phyloP scores from a whole-genome alignment of 257 asterid species.

The Solanum bukasovii region DNA sequence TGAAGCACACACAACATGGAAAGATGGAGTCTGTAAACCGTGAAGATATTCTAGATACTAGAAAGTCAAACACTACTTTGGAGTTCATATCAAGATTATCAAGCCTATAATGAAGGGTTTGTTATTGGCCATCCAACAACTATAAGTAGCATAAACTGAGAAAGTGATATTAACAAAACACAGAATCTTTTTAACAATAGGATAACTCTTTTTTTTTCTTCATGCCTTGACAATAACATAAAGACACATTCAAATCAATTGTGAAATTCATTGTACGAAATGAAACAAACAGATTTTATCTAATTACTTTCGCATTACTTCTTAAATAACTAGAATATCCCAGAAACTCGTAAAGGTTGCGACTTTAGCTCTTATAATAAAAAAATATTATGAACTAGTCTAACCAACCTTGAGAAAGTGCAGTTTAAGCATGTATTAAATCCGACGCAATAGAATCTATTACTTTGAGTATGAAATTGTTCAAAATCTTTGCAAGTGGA shows the following conservation, averaged over 20 bases:
- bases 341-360: background rate
- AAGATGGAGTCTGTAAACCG: background rate
- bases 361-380: background rate
- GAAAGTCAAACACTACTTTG: background rate
- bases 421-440: background rate
- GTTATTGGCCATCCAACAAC: background rate
- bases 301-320: background rate
- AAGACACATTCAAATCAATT: background rate
- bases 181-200: background rate
- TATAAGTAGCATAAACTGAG: background rate
- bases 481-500: background rate
- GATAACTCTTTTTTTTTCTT: background rate
- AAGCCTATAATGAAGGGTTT: background rate
- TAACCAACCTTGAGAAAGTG: background rate
- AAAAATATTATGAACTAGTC: background rate
- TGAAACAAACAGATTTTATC: background rate
- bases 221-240: background rate
- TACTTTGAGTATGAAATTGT: background rate
- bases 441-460: background rate
- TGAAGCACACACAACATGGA: background rate
- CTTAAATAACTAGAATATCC: background rate
- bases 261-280: background rate
- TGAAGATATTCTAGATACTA: background rate
- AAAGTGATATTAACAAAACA: background rate
- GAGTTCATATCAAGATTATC: background rate